Evolutionary conservation across 345 rosid species (phyloP).

Genomic region (Sonneratia caseolaris): DNA sequence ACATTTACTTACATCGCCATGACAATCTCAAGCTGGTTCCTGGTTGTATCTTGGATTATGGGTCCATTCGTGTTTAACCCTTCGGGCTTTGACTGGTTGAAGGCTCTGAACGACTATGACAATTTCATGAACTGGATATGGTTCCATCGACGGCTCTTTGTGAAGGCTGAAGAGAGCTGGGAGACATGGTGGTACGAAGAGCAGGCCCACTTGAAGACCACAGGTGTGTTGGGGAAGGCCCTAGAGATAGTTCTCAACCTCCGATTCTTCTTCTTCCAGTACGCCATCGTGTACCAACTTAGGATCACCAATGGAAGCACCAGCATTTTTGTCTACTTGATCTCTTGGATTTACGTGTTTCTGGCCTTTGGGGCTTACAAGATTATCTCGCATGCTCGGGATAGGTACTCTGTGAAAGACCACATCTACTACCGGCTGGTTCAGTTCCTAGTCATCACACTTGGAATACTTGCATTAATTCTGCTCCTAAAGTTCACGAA

Average conservation of each 20-base stretch:
- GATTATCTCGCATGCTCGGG: background rate
- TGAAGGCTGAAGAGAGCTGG: constrained; percentile 8
- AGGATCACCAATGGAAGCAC: constrained; percentile 6
- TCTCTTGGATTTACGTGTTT: constrained; percentile 8
- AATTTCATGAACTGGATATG: constrained; percentile 14
- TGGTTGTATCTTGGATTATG: constrained; percentile 11
- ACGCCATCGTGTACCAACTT: constrained; percentile 8
- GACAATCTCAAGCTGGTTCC: constrained; percentile 11
- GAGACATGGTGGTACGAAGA: constrained; percentile 15
- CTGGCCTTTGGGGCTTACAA: background rate
- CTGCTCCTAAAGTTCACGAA: background rate
- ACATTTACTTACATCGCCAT: constrained; percentile 7
- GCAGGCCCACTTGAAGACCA: constrained; percentile 9
- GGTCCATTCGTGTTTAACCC: constrained; percentile 13
- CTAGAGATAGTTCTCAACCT: constrained; percentile 7
- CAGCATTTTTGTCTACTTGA: constrained; percentile 6
- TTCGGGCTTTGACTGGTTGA: constrained; percentile 14
- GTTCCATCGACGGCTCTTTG: background rate
- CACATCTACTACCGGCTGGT: constrained; percentile 15
- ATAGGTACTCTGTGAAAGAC: constrained; percentile 2
- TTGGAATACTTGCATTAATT: background rate
- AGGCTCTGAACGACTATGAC: constrained; percentile 9
- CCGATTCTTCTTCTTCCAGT: constrained; percentile 15
- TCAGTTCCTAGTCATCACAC: background rate
- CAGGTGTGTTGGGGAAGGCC: constrained; percentile 10